Conservation (phyloP, 768 basidiomycete genomes). For the Serendipita sp. region DNA sequence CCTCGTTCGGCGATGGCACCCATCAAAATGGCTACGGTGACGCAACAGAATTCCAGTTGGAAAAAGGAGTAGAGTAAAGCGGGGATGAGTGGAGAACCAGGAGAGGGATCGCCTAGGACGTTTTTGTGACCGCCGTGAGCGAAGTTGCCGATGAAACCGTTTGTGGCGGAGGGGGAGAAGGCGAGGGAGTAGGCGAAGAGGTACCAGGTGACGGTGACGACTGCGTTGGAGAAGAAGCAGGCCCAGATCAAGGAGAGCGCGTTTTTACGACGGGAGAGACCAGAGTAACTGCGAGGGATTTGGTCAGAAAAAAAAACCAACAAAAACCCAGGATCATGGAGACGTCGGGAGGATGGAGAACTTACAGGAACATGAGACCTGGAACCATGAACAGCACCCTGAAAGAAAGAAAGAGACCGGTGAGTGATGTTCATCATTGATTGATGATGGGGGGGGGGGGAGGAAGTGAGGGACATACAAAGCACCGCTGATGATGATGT, state of each 20-base stretch:
- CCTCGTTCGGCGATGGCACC: slow-evolving; percentile 66
- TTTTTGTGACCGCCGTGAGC: slow-evolving; percentile 58
- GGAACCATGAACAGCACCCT: slow-evolving; percentile 60
- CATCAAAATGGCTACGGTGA: slow-evolving; percentile 61
- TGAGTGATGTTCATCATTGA: not conserved
- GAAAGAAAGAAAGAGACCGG: not conserved
- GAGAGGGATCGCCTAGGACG: slow-evolving; percentile 55
- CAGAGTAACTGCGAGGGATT: not conserved
- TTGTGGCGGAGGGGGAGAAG: slow-evolving; percentile 60
- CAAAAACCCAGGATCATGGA: not conserved
- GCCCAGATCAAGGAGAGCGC: slow-evolving; percentile 63
- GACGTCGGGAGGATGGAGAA: slow-evolving; percentile 9
- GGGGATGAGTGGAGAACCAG: slow-evolving; percentile 68
- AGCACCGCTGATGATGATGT: slow-evolving; percentile 49
- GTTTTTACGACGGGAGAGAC: slow-evolving; percentile 52
- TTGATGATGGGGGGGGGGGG: not conserved
- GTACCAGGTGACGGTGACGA: slow-evolving; percentile 70
- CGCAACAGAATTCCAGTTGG: slow-evolving; percentile 75
- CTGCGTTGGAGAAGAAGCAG: slow-evolving; percentile 53
- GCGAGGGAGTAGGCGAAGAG: slow-evolving; percentile 73
- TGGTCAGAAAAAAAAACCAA: not conserved
- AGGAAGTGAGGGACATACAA: slow-evolving; percentile 22
- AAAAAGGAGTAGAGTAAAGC: slow-evolving; percentile 72
- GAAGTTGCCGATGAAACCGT: slow-evolving; percentile 67
- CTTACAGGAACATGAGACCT: slow-evolving; percentile 30